These are phyloP conservation scores for Heterococcus sp. DNA, from an alignment of 108 stramenopile species.

Conservation along the genomic window DNA sequence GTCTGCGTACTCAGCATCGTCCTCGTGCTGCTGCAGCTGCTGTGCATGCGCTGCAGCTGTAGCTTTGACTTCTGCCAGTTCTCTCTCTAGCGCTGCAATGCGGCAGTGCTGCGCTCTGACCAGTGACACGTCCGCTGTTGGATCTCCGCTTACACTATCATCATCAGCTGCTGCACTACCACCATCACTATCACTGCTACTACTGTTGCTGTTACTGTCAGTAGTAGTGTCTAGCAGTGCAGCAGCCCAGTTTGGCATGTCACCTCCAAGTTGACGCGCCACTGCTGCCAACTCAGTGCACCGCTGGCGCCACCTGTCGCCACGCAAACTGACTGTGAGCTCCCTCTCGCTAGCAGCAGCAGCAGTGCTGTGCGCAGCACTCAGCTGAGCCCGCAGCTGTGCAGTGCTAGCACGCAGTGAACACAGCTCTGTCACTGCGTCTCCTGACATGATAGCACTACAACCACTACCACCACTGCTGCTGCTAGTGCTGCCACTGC, in stretches of 20 bases:
- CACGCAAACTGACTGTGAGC: not conserved
- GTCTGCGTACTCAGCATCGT: not conserved
- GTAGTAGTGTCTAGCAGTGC: not conserved
- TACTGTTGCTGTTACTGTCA: not conserved
- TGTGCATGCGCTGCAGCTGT: not conserved
- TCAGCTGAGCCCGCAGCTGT: not conserved
- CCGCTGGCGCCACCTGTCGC: not conserved
- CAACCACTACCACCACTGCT: conserved; percentile 7
- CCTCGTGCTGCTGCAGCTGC: not conserved
- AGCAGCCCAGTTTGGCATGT: not conserved
- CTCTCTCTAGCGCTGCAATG: conserved; percentile 2
- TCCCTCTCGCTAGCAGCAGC: not conserved
- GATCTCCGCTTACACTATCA: no score
- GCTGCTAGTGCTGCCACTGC: not conserved
- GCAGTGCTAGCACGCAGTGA: not conserved
- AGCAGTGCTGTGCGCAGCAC: not conserved
- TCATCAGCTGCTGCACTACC: not conserved
- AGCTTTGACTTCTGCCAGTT: conserved; percentile 7
- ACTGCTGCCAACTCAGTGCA: not conserved
- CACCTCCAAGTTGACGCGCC: not conserved
- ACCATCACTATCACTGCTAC: not conserved
- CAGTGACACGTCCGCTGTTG: conserved; percentile 10
- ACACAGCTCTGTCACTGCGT: not conserved
- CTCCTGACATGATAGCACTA: conserved; percentile 3
- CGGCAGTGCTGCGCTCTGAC: conserved; percentile 8